Percentiles rank a stretch among this genome's conserved stretches.
These are phyloP conservation scores for Anethum foeniculum DNA, from an alignment of 140 eudicot species.

Conservation along the genomic window DNA sequence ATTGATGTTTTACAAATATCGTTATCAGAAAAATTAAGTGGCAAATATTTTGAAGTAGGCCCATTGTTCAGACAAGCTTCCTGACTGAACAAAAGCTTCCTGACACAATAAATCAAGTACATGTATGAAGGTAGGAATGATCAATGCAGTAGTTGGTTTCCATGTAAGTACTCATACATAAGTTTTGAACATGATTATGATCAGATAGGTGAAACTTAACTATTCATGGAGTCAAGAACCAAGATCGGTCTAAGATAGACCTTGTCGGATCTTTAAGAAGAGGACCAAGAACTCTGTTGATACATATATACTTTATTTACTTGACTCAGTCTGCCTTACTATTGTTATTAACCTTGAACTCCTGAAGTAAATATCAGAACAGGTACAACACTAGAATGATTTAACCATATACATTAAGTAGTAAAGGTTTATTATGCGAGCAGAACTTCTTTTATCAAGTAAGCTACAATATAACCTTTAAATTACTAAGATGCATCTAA, in stretches of 20 bases:
- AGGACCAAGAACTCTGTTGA: slow-evolving; percentile 2
- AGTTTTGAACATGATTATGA: not conserved
- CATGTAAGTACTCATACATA: not conserved
- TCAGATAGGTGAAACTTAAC: not conserved
- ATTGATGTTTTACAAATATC: not conserved
- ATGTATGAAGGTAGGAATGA: not conserved
- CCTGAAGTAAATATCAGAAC: not conserved
- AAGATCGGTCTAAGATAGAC: not conserved
- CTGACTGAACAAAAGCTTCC: slow-evolving; percentile 6
- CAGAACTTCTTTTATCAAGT: not conserved
- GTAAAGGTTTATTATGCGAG: not conserved
- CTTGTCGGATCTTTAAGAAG: not conserved
- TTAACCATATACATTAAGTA: not conserved
- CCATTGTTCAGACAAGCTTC: not conserved
- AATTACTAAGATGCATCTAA: not conserved
- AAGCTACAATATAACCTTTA: not conserved
- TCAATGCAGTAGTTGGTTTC: not conserved
- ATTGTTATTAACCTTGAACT: too few species aligned
- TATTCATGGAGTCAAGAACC: slow-evolving; percentile 2
- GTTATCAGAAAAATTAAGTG: not conserved
- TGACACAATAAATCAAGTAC: not conserved
- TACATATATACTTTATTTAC: not conserved
- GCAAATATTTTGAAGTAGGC: not conserved
- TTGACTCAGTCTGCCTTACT: not conserved
- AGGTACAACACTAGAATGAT: not conserved